Conservation (phyloP, 441 rosid species). For the Daphne laureola region DNA sequence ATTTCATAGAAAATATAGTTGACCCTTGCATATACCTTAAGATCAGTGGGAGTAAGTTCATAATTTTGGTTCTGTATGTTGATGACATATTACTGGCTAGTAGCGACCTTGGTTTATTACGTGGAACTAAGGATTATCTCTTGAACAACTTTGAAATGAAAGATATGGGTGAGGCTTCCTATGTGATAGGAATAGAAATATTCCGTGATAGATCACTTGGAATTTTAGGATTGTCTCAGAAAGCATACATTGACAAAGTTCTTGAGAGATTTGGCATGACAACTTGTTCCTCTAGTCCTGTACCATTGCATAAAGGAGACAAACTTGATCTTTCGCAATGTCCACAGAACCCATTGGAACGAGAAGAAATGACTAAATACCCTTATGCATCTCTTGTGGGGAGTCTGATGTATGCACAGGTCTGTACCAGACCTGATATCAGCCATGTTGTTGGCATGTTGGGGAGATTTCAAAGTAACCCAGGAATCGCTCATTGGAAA, state of each 20-base stretch:
- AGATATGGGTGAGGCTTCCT: no score
- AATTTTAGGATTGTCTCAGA: background rate
- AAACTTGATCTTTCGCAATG: slow-evolving; percentile 1
- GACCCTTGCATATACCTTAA: background rate
- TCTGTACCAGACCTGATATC: background rate
- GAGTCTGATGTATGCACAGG: background rate
- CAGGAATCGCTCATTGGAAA: background rate
- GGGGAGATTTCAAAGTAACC: background rate
- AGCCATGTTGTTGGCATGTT: background rate
- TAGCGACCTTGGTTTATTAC: background rate
- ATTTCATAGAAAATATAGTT: no score
- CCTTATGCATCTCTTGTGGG: background rate
- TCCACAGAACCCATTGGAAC: background rate
- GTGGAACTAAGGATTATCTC: background rate
- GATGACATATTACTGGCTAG: background rate
- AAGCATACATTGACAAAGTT: background rate
- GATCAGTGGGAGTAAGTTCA: background rate
- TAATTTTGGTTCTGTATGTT: background rate
- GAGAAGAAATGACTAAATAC: background rate
- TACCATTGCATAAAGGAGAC: slow-evolving; percentile 2
- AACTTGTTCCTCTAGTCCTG: background rate
- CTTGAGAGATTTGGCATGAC: background rate
- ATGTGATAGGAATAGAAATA: no score
- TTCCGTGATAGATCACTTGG: background rate
- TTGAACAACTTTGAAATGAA: background rate